Base-by-base conservation (phyloP, 768 basidiomycete species). In the Lentinula boryana region DNA sequence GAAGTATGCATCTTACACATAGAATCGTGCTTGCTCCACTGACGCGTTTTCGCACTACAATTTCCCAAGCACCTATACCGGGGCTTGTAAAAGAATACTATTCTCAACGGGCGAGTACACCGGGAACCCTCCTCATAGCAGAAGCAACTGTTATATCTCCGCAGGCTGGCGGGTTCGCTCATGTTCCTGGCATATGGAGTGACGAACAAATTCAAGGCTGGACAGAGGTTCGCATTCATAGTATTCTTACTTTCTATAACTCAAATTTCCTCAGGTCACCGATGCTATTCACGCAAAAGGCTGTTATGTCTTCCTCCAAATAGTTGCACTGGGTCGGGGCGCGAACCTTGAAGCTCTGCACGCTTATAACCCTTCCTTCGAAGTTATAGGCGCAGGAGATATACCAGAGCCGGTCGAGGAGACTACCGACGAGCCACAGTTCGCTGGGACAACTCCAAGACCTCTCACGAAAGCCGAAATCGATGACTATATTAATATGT, bases 171-270 rank as follows among this genome's bases (percentile, higher is more conserved):
- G 70, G 75, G 0, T 72, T 67, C 55, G 58, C 66, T 5, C 65
- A 75, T 61, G 71, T 75, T 1, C 83, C 84, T 0, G 83, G 84
- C 0, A 78, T 84, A 35, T 84, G 75, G 72, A 75, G 65, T 8
- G 68, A 71, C 4, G 79, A 78, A n/a, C 85, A 86, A 63, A 74
- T 84, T 46, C 64, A 63, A 0, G 78, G 68, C 0, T 87, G 85
- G 85, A 84, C 81, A 65, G 66, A 73, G 68, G 80, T 80, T 21
- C 12, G 2, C 16, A 54, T 8, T 12, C 35, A 21, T 43, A 54
- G 4, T 15, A 33, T 61, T n/a, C 41, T 51, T 49, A 50, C 27
- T 38, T 18, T 21, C 43, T 6, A 16, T 36, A 50, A 1, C 13
- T 41, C 12, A 13, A 62, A 21, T 46, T 9, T 8, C 33, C 15